Base-by-base conservation (phyloP, 2,329 filamentous ascomycete genomes). In the Dactylellina cionopaga region DNA sequence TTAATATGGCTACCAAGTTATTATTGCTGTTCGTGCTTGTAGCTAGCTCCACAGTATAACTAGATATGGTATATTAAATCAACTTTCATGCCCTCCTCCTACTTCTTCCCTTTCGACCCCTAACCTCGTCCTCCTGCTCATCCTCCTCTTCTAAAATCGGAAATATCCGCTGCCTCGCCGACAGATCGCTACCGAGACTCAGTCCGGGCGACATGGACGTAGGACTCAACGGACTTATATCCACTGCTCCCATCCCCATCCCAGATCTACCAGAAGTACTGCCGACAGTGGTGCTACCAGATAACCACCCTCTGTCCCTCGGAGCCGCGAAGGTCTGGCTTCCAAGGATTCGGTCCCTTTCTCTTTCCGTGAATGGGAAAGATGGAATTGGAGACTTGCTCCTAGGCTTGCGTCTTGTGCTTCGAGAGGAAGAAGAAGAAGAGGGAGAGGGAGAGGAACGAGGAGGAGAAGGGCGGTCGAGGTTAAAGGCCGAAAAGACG, bases 91-190 rank as follows among this genome's bases (percentile, higher is more conserved):
- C 4, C 13, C 54, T 31, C 49, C 27, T 58, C 39, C 22, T 55
- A 15, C 13, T 46, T 22, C 37, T 65, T 22, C 68, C 68, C 19
- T 65, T 72, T 37, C 68, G 44, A 11, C 68, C 51, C 29, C 39
- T 33, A 19, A 47, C 25, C 2, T 72, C 68, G 19, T 72, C 52
- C 22, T 72, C 68, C 13, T 59, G 59, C 25, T 72, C 68, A 31
- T 72, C 68, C 46, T 72, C 68, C 22, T 72, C 68, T 41, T 72
- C 68, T 15, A 72, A 15, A 44, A 72, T 72, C 37, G 68, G 68
- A 33, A 72, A 72, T 52, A 72, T 72, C 59, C 31, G 59, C 54
- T 72, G 59, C 22, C 68, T 52, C 15, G 44, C 63, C 24, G 58
- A 44, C 22, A 64, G 33, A 15, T 43, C 33, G 24, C 19, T 41